Conservation (phyloP, 163 green algal species). For the Scenedesmus sp. region DNA sequence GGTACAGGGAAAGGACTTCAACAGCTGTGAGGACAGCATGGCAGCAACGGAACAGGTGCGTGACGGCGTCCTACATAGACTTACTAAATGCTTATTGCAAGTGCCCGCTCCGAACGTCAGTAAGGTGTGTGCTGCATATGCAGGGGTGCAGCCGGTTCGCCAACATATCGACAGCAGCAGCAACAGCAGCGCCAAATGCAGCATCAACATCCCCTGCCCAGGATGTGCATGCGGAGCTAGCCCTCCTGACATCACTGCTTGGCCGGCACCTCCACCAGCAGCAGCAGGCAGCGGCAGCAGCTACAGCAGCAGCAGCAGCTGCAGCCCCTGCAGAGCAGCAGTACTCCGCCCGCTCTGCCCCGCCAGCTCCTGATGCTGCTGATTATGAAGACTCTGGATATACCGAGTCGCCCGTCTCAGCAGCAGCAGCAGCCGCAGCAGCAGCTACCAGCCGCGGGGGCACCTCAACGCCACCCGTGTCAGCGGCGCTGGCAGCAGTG, state of each 20-base stretch:
- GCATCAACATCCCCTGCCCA: background rate
- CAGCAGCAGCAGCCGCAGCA: background rate
- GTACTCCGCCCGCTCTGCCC: background rate
- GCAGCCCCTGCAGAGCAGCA: background rate
- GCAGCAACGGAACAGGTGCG: background rate
- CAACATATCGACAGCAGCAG: background rate
- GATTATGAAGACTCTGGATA: background rate
- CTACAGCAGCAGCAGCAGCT: background rate
- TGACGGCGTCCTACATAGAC: background rate
- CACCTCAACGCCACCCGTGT: background rate
- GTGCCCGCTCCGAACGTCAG: background rate
- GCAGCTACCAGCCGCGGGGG: background rate
- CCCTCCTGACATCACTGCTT: background rate
- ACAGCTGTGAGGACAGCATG: background rate
- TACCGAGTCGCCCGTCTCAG: conserved; percentile 6
- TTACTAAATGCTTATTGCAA: background rate
- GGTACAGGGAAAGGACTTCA: conserved; percentile 10
- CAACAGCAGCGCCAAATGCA: background rate
- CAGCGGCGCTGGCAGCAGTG: background rate
- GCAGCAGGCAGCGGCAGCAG: background rate
- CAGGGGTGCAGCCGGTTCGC: background rate
- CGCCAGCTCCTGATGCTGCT: background rate
- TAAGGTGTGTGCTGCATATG: background rate
- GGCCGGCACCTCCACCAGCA: background rate
- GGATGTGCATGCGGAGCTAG: background rate